Evolutionary conservation across 2,329 filamentous ascomycete species (phyloP), one percentile per base, ranked within the genome.

Genomic region (Dichotomopilus funicola): DNA sequence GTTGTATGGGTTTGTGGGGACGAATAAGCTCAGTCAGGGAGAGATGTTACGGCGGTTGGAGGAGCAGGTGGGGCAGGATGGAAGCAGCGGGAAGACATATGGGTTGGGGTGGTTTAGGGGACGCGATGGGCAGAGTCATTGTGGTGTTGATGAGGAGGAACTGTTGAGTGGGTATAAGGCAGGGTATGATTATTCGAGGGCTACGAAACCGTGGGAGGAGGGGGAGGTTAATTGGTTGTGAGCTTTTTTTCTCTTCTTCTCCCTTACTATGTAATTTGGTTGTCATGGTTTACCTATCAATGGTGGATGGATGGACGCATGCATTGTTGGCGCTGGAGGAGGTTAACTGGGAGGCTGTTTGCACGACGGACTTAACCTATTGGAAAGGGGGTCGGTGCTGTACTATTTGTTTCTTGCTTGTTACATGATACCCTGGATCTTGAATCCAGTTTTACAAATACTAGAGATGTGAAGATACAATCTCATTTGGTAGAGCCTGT

Each of bases 21-120:
- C 86, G 27, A 80, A 85, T 58, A 81, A 81, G 70, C 71, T 85
- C 50, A 79, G 76, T 61, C 82, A 79, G 52, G 71, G 74, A 11
- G 71, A 82, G 66, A 88, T 89, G 82, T 81, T 79, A 60, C 69
- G 70, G 54, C 76, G 77, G 66, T 74, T 91, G 38, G 80, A 81
- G 58, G 71, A 68, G 57, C 71, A 68, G 8, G 19, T 3, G 19
- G 19, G 19, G 19, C 19, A 27, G 19, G 19, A 27, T 27, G 19
- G 19, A 3, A 27, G 3, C 19, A 3, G 19, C n/a, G 78, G 79
- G 40, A 86, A 86, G 72, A 83, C 76, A 42, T 92, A 91, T 68
- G 87, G 86, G 1, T 70, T 91, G 37, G 88, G 88, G 1, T 91
- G 87, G 87, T 91, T 91, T 65, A 72, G 73, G 42, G 88, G 88